Conservation (phyloP, 2,329 filamentous ascomycete genomes). For the Cadophora malorum region DNA sequence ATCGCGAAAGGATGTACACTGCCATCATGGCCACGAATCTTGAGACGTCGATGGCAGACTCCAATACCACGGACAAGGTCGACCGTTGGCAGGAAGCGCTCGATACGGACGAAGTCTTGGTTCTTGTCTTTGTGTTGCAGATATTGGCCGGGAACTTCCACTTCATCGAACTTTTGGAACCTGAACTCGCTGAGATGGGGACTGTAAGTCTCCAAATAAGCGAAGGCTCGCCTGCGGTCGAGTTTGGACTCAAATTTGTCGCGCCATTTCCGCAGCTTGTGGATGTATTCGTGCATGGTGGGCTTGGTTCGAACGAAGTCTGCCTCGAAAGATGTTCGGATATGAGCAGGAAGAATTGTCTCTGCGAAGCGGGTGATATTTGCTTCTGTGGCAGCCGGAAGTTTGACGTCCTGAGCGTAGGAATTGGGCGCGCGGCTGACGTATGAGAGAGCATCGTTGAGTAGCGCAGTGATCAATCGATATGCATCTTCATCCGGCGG, state of each 20-base stretch:
- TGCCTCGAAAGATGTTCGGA: constrained; percentile 94
- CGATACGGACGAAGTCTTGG: constrained; percentile 96
- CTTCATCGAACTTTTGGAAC: constrained; percentile 98
- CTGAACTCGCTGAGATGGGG: constrained; percentile 94
- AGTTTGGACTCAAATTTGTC: constrained; percentile 98
- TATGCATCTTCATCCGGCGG: constrained; percentile 98
- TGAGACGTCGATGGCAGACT: constrained; percentile 88
- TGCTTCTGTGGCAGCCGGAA: constrained; percentile 87
- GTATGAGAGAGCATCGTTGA: constrained; percentile 94
- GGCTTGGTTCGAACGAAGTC: constrained; percentile 96
- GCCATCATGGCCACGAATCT: constrained; percentile 96
- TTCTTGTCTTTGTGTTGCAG: constrained; percentile 98
- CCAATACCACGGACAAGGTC: constrained; percentile 91
- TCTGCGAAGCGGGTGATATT: constrained; percentile 98
- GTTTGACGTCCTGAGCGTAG: constrained; percentile 89
- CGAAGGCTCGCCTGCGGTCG: constrained; percentile 67
- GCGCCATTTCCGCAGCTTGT: constrained; percentile 93
- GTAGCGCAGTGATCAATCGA: constrained; percentile 91
- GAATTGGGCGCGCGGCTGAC: constrained; percentile 85
- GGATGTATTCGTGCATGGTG: constrained; percentile 98
- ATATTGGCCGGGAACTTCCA: constrained; percentile 97
- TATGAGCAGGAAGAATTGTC: constrained; percentile 92
- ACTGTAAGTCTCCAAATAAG: constrained; percentile 78
- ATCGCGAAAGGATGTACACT: constrained; percentile 97
- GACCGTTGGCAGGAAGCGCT: constrained; percentile 93